Base-by-base conservation (phyloP, 1,139 yeast genomes). In the Pichia sp. region DNA sequence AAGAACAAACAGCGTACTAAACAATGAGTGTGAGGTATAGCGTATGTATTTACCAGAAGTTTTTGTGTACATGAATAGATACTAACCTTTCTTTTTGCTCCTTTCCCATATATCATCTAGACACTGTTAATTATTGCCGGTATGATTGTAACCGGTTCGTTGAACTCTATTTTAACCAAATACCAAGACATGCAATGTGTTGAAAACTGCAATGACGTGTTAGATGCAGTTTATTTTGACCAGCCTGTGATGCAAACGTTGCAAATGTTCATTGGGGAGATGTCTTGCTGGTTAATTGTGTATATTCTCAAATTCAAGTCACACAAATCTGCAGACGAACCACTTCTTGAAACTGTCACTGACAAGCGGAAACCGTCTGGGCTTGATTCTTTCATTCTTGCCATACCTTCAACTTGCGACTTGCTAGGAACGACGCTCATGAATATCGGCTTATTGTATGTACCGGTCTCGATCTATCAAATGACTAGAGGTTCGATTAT, bases 401-500 rank as follows among this genome's bases (percentile, higher is more conserved):
- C 85, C 0, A 62, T 82, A 35, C 94, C 95, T 1, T 78, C 94
- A 1, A 59, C 74, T 10, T 82, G 88, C 61, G 95, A 85, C 60
- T 71, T 85, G 45, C 59, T 75, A 40, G 92, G 83, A 3, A 85
- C 95, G 2, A 84, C 94, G 0, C 64, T 85, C 54, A 73, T 85
- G 76, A 82, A 84, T 55, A 62, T 84, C n/a, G 95, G 94, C 1
- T 69, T 85, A 51, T 62, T 84, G 16, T 78, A 79, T 59, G 79
- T 81, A 2, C 94, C 95, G 0, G 95, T 85, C n/a, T 81, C 90
- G 2, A 73, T 85, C 40, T 85, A 83, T 62, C 95, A 85, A 60
- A 85, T 85, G 95, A 79, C 84, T 11, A 69, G 95, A 52, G 95
- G 95, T 4, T 75, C 90, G 0, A 67, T 85, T 41, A 87, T 85